Evolutionary conservation across 495 filamentous ascomycete species (phyloP), one percentile per base, ranked within the genome.

Genomic region (Xylaria flabelliformis): DNA sequence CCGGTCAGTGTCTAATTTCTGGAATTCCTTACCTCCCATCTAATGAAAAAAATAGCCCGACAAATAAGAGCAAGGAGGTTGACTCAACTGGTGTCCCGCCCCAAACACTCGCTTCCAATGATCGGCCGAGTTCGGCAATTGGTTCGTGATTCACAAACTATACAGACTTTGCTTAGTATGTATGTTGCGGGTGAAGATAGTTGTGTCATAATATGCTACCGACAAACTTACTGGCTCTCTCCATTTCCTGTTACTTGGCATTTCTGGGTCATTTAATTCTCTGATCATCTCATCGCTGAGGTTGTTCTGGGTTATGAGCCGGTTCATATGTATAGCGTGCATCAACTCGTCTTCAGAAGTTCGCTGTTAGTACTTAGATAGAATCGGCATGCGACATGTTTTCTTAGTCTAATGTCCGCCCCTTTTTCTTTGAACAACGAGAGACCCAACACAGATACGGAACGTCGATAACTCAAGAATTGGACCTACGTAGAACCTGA

Each of bases 71-170:
- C 24, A 67, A 36, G 17, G 34, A 8, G 7, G 17, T 66, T 4
- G 17, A 67, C 64, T 67, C 15, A 67, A 46, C 46, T 55, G 46
- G 64, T 36, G 64, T 51, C 32, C 44, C 64, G 5, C 50, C 64
- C 42, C 55, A 53, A 26, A 53, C 64, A 24, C 5, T 29, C 34
- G 1, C 34, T 55, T 67, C 64, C 3, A 51, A 15, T 2, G 64
- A 67, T n/a, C 64, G 50, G 10, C 64, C 64, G 34, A 67, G 17
- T 21, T 67, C 64, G 19, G 46, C 46, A 32, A 55, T 55, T 7
- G 64, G 29, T 13, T 67, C 64, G 15, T 19, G 0, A 29, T 67
- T 46, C 19, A 64, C 21, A 19, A 44, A 64, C 61, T 64, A 64
- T 21, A 51, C 3, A 3, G 3, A 21, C 24, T 26, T 26, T 10